These are phyloP conservation scores for Neofusicoccum parvum DNA, from an alignment of 2,329 filamentous ascomycete genomes.

Conservation along the genomic window DNA sequence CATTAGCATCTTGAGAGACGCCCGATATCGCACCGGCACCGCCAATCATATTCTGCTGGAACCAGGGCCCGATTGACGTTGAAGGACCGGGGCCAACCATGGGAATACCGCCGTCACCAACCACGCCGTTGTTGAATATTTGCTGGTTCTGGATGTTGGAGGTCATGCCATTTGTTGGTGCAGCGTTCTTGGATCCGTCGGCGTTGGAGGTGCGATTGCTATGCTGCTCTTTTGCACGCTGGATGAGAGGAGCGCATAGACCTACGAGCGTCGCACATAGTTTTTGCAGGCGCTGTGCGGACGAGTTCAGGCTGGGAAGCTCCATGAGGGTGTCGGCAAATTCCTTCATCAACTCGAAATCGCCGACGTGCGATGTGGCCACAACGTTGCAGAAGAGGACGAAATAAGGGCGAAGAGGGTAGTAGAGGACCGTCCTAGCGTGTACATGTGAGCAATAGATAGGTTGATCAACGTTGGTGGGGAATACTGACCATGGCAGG, in stretches of 20 bases:
- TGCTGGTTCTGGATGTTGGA: not conserved
- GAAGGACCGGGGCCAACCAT: not conserved
- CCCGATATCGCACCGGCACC: not conserved
- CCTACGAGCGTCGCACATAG: conserved; percentile 34
- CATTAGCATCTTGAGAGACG: not conserved
- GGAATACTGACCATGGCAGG: conserved; percentile 25
- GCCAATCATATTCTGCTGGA: not conserved
- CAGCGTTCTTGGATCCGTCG: not conserved
- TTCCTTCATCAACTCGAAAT: conserved; percentile 35
- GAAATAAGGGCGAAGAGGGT: conserved; percentile 38
- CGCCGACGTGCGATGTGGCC: conserved; percentile 34
- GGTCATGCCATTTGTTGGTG: not conserved
- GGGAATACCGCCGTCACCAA: not conserved
- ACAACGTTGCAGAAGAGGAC: conserved; percentile 41
- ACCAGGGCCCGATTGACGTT: not conserved
- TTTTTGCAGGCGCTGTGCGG: conserved; percentile 32
- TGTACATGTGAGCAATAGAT: too few species aligned
- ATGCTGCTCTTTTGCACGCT: conserved; percentile 20
- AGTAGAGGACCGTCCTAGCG: conserved; percentile 36
- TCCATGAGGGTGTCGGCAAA: conserved; percentile 33
- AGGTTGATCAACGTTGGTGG: not conserved
- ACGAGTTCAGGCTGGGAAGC: conserved; percentile 34
- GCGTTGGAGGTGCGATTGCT: not conserved
- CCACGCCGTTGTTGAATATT: not conserved
- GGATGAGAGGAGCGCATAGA: conserved; percentile 35